A percentile compares a stretch with the other conserved stretches of the same genome.
phyloP scores from a whole-genome alignment of 345 rosid species.

The Crucihimalaya himalaica region DNA sequence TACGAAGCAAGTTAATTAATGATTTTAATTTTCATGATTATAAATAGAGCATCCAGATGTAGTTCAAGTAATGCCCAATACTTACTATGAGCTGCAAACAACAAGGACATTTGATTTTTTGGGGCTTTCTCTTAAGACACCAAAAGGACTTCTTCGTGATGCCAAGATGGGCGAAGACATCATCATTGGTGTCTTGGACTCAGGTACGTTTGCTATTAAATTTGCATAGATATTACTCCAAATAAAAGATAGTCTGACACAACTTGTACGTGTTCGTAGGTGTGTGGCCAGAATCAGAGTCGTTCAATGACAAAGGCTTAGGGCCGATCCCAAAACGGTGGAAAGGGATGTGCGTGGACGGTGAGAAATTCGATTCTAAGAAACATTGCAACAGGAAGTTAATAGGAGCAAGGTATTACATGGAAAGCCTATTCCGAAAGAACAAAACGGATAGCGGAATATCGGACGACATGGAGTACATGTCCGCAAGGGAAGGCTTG shows the following conservation, averaged over 20 bases:
- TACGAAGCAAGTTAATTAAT: background rate
- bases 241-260: background rate
- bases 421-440: slow-evolving; percentile 29
- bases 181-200: slow-evolving; percentile 63
- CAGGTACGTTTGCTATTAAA: slow-evolving; percentile 41
- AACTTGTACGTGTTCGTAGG: background rate
- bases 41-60: slow-evolving; percentile 54
- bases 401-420: slow-evolving; percentile 55
- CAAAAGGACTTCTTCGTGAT: slow-evolving; percentile 39
- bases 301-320: slow-evolving; percentile 25
- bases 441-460: slow-evolving; percentile 26
- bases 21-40: background rate
- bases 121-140: slow-evolving; percentile 47
- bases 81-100: slow-evolving; percentile 54
- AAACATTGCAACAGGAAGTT: slow-evolving; percentile 52
- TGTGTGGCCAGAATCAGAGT: slow-evolving; percentile 31
- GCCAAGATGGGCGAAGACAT: slow-evolving; percentile 67
- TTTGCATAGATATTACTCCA: background rate
- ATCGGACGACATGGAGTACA: slow-evolving; percentile 31
- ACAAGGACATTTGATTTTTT: slow-evolving; percentile 68
- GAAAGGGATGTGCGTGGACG: slow-evolving; percentile 34
- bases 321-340: slow-evolving; percentile 33
- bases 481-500: slow-evolving; percentile 50
- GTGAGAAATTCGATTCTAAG: slow-evolving; percentile 17
- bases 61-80: slow-evolving; percentile 54